Evolutionary conservation across 139 green algal genomes (phyloP), one percentile per base, ranked within the genome.

Genomic region (Chlorella sp.): DNA sequence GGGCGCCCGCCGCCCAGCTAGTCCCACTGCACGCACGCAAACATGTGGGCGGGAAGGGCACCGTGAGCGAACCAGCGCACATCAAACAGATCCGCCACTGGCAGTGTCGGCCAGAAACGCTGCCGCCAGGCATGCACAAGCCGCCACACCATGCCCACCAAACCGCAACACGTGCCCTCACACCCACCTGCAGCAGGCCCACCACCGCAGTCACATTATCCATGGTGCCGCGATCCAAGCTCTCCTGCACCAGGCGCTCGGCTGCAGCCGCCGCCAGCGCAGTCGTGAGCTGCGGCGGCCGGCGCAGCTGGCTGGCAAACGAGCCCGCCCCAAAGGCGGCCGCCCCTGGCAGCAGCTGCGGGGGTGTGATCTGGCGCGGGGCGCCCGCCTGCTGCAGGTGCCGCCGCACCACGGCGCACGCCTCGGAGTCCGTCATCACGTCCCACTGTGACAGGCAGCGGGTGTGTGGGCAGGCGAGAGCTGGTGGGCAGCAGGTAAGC

Each of bases 381-480:
- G 64, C 65, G 43, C 64, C 79, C 8, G 62, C 28, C 62, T 81
- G 79, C 70, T 76, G 60, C 84, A 85, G 79, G 44, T 84, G 84
- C 48, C 41, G 73, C n/a, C 38, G 36, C 85, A 84, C 91, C 26
- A 75, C 84, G 62, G 91, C 84, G 0, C 92, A 92, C 26, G 91
- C 91, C 67, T 93, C 80, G 64, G 90, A 77, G 68, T 94, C 91
- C 16, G 73, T 75, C 83, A 94, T 43, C 44, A 94, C 91, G 60
- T 94, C 91, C 91, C 91, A 94, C 76, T 87, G 82, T 43, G 38
- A 17, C 1, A n/a, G n/a, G n/a, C n/a, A n/a, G n/a, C n/a, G n/a
- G n/a, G n/a, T n/a, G n/a, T n/a, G n/a, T n/a, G n/a, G n/a, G 20
- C 0, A 34, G 40, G 54, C 36, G 76, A 20, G 14, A 34, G 38